A percentile compares a stretch with the other conserved stretches of the same genome.
These are phyloP conservation scores for Rhizoclosmatium sp. DNA, from an alignment of 192 early-diverging fungal species.

Conservation along the genomic window DNA sequence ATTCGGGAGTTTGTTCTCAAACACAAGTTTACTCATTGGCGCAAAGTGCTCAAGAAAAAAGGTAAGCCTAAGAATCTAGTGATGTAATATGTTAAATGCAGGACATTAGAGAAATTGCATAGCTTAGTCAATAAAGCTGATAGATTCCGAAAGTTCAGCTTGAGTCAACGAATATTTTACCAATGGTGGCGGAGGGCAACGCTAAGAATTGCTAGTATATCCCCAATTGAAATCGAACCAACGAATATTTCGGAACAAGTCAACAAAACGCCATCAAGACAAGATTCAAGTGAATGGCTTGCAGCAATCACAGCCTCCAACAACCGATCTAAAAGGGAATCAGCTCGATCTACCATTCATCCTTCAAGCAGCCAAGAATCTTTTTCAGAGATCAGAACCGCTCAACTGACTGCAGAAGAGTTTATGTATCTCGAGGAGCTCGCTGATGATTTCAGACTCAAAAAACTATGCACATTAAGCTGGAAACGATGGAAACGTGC, in stretches of 20 bases:
- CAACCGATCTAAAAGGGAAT: no score
- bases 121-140: background rate
- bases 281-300: no score
- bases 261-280: background rate
- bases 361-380: no score
- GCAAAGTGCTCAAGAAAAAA: background rate
- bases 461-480: background rate
- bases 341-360: no score
- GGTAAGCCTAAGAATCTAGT: background rate
- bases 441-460: background rate
- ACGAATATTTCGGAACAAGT: background rate
- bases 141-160: background rate
- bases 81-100: background rate
- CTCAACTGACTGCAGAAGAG: background rate
- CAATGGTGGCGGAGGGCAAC: background rate
- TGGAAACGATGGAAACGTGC: conserved; percentile 1
- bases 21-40: background rate
- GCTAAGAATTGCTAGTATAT: background rate
- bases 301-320: no score
- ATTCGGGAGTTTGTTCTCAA: background rate
- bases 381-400: background rate
- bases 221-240: background rate
- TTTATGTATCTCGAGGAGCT: background rate
- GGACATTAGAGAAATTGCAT: background rate
- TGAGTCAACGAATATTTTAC: background rate